phyloP scores from a whole-genome alignment of 2,329 filamentous ascomycete genomes.

The Capronia epimyces region DNA sequence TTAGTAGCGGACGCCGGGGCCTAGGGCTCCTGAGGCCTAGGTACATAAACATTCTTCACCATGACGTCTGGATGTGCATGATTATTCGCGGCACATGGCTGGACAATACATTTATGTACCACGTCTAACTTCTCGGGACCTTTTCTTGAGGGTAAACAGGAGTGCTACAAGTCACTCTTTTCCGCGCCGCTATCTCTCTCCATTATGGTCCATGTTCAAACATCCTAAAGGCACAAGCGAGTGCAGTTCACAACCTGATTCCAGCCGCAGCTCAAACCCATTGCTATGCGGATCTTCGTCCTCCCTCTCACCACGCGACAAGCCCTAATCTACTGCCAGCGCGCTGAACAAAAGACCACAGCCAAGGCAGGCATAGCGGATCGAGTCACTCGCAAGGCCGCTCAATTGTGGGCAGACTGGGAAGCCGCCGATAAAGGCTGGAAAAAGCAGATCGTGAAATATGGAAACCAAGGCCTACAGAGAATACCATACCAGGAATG shows the following conservation, averaged over 20 bases:
- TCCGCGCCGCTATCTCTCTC: neutral
- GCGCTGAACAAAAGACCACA: slow-evolving; percentile 54
- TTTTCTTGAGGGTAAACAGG: neutral
- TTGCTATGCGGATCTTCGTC: slow-evolving; percentile 82
- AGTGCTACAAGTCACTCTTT: neutral
- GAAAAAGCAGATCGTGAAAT: slow-evolving; percentile 80
- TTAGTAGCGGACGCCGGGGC: too few species aligned
- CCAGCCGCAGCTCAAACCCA: slow-evolving; percentile 7
- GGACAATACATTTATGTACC: neutral
- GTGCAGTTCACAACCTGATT: slow-evolving; percentile 3
- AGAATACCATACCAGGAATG: slow-evolving; percentile 96
- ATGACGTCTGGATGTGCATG: neutral
- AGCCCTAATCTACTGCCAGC: slow-evolving; percentile 87
- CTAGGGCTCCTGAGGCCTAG: too few species aligned
- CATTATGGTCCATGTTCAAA: neutral
- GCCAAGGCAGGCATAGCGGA: slow-evolving; percentile 59
- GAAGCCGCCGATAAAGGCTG: slow-evolving; percentile 78
- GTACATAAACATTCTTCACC: neutral
- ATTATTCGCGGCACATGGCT: neutral
- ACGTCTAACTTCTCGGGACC: neutral
- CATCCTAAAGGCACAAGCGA: slow-evolving; percentile 1
- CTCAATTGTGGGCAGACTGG: slow-evolving; percentile 77
- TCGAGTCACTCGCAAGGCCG: slow-evolving; percentile 63
- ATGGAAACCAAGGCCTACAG: slow-evolving; percentile 78
- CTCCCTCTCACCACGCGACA: slow-evolving; percentile 87